Conservation (phyloP, 306 rosid species). For the Canavalia gladiata region DNA sequence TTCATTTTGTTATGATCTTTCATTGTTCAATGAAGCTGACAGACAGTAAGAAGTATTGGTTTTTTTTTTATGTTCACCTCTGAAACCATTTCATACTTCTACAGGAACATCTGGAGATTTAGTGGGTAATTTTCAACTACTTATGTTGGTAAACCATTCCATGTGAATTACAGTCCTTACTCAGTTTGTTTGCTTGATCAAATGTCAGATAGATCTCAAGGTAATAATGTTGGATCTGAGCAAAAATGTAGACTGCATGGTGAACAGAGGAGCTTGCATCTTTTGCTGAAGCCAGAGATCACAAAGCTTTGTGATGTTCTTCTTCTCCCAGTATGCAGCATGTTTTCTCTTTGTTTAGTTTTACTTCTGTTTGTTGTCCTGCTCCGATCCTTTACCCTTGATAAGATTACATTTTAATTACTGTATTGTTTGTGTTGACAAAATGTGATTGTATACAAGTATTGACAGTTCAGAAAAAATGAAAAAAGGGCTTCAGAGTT, state of each 20-base stretch:
- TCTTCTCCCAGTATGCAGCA: constrained; percentile 54
- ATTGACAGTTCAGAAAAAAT: constrained; percentile 24
- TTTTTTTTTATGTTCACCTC: constrained; percentile 38
- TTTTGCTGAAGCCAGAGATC: constrained; percentile 56
- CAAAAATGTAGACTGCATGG: constrained; percentile 23
- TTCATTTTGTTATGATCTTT: constrained; percentile 37
- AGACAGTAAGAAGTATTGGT: constrained; percentile 26
- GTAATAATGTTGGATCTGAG: constrained; percentile 46
- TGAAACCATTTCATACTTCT: constrained; percentile 51
- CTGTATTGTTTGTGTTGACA: constrained; percentile 25
- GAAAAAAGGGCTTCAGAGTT: constrained; percentile 21
- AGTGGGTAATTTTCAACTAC: constrained; percentile 51
- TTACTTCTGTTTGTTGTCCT: constrained; percentile 37
- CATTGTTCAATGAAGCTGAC: constrained; percentile 43
- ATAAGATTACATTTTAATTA: constrained; percentile 21
- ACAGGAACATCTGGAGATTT: constrained; percentile 54
- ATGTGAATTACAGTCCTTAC: constrained; percentile 25
- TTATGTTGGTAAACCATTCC: constrained; percentile 38
- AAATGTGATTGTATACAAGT: constrained; percentile 18
- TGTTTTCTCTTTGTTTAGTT: constrained; percentile 34
- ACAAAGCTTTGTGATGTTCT: constrained; percentile 53
- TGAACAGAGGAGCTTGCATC: constrained; percentile 55
- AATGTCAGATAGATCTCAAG: constrained; percentile 49
- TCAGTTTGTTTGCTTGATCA: constrained; percentile 40
- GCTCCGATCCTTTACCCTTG: constrained; percentile 40